phyloP scores from a whole-genome alignment of 148 eudicot species.

The Camellia japonica region DNA sequence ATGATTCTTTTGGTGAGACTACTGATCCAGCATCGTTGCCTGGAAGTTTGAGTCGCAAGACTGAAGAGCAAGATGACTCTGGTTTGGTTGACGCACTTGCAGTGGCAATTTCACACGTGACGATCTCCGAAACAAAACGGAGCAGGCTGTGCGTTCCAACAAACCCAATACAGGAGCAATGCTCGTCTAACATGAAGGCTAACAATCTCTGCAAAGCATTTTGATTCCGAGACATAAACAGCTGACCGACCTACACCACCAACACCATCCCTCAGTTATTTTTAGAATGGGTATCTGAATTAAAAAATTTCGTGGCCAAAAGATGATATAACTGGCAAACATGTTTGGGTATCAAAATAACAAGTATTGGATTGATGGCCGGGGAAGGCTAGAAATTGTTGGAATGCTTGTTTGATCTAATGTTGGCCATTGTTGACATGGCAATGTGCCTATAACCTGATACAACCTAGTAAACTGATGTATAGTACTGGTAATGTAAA shows the following conservation, averaged over 20 bases:
- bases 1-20: conserved; percentile 19
- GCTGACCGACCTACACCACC: conserved; percentile 19
- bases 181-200: conserved; percentile 37
- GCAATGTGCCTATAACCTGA: conserved; percentile 7
- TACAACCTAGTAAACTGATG: conserved; percentile 18
- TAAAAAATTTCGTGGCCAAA: neutral
- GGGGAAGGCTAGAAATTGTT: too few species aligned
- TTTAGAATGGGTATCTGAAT: conserved; percentile 16
- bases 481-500: conserved; percentile 33
- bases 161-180: conserved; percentile 50
- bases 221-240: conserved; percentile 26
- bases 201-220: conserved; percentile 70
- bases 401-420: neutral
- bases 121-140: conserved; percentile 63
- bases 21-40: conserved; percentile 23
- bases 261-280: neutral
- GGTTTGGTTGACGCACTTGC: conserved; percentile 57
- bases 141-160: conserved; percentile 45
- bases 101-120: conserved; percentile 62
- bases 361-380: too few species aligned
- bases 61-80: conserved; percentile 31
- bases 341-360: too few species aligned
- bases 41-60: neutral
- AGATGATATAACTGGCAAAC: too few species aligned
- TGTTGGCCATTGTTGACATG: neutral